Evolutionary conservation across 805 yeast genomes (phyloP), one percentile per base, ranked within the genome.

Genomic region (Ogataea paradorogensis): DNA sequence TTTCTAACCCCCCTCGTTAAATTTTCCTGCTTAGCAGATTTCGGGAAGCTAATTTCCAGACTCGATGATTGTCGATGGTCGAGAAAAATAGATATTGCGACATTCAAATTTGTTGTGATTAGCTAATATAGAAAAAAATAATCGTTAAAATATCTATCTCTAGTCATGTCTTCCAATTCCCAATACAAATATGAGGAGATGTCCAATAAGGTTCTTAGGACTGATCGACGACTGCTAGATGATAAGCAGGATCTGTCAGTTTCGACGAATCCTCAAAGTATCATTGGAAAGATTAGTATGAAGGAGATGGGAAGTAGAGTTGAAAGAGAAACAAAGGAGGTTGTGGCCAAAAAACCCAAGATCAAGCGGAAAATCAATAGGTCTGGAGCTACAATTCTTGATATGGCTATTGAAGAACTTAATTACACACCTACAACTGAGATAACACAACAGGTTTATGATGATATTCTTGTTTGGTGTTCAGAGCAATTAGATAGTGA

Each of bases 201-300:
- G 89, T 74, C 95, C 35, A 84, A 81, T 51, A 81, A 81, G 66
- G 91, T 86, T 45, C 69, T 81, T 21, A 65, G 71, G 46, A 75
- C 73, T 45, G 87, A 82, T 56, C 67, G 71, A 45, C 60, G 80
- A 35, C 63, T 78, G 27, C 57, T 76, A 35, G 71, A 73, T 34
- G 61, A 56, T 45, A 63, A 59, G 4, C 13, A 31, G 56, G 68
- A 30, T 67, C 61, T 33, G 69, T 67, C 70, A 36, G 76, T 75
- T 4, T 79, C 73, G 16, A 78, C 83, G 2, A 78, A 73, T 32
- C 96, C 96, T 0, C 78, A 78, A 42, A 79, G 95, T 0, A 65
- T 89, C 55, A 74, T 68, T 8, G 95, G 95, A 3, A 76, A 71
- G 43, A 70, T 90, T n/a, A 63, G 78, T 4, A 65, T 76, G 38